These are phyloP conservation scores for Azolla pinnata DNA, from an alignment of 75 land plant genomes.

Conservation along the genomic window DNA sequence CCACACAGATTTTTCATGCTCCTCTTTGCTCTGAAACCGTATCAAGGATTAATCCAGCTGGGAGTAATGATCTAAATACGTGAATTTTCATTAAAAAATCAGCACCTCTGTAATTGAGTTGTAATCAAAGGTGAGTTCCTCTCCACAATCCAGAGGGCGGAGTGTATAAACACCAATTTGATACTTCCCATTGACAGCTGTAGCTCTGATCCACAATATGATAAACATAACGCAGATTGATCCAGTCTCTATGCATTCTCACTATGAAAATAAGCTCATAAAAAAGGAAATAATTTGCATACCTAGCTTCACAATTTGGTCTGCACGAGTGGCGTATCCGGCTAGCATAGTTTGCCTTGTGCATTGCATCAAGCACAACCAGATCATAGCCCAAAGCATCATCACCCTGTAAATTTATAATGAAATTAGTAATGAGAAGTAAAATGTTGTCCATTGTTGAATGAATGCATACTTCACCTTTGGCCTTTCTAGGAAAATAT, in stretches of 20 bases:
- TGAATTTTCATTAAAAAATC: no score
- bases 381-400: constrained; percentile 95
- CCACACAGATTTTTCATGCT: constrained; percentile 89
- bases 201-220: constrained; percentile 76
- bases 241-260: no score
- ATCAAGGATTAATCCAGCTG: neutral
- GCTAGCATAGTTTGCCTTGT: constrained; percentile 98
- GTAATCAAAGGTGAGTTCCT: constrained; percentile 98
- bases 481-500: constrained; percentile 89
- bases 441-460: neutral
- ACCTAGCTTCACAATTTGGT: constrained; percentile 99
- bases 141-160: constrained; percentile 73
- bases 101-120: constrained; percentile 88
- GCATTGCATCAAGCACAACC: constrained; percentile 99
- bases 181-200: constrained; percentile 91
- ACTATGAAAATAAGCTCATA: no score
- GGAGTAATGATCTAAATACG: no score
- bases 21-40: constrained; percentile 95
- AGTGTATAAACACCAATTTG: constrained; percentile 91
- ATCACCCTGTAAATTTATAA: constrained; percentile 93
- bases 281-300: no score
- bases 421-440: neutral
- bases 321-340: constrained; percentile 94
- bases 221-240: no score
- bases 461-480: no score